Percentiles rank a stretch among this genome's conserved stretches.
These are phyloP conservation scores for Solanum habrochaites DNA, from an alignment of 257 asterid species.

Conservation along the genomic window DNA sequence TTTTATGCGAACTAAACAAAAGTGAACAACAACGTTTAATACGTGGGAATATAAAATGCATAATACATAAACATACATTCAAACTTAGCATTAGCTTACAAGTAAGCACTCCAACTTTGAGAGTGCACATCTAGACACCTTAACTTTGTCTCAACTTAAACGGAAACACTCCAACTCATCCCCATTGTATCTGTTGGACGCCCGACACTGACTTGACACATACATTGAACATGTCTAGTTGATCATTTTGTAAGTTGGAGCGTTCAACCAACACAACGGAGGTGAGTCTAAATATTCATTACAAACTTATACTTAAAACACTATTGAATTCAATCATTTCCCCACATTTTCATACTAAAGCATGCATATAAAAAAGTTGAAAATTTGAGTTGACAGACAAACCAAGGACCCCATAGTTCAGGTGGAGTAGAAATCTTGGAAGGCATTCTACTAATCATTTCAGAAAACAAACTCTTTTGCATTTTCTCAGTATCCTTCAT, in stretches of 20 bases:
- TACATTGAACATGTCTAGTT: neutral
- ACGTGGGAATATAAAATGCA: neutral
- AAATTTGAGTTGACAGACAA: neutral
- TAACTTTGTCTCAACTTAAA: neutral
- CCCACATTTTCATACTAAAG: neutral
- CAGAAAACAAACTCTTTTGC: constrained; percentile 47
- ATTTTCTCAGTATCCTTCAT: constrained; percentile 54
- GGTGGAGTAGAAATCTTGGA: constrained; percentile 64
- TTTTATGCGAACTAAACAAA: neutral
- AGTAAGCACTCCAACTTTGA: neutral
- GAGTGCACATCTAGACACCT: neutral
- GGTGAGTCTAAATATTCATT: neutral
- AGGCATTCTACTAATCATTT: constrained; percentile 76
- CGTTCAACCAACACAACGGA: neutral
- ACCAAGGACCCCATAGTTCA: constrained; percentile 91
- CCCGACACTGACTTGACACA: neutral
- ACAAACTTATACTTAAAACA: neutral
- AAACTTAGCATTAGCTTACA: neutral
- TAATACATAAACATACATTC: neutral
- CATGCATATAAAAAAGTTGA: neutral
- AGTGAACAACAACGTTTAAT: neutral
- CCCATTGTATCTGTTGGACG: neutral
- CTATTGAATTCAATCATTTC: neutral
- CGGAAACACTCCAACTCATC: neutral
- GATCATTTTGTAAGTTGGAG: neutral